Evolutionary conservation across 176 grass and related monocot species (phyloP), one percentile per base, ranked within the genome.

Genomic region (Oryza glumipatula): DNA sequence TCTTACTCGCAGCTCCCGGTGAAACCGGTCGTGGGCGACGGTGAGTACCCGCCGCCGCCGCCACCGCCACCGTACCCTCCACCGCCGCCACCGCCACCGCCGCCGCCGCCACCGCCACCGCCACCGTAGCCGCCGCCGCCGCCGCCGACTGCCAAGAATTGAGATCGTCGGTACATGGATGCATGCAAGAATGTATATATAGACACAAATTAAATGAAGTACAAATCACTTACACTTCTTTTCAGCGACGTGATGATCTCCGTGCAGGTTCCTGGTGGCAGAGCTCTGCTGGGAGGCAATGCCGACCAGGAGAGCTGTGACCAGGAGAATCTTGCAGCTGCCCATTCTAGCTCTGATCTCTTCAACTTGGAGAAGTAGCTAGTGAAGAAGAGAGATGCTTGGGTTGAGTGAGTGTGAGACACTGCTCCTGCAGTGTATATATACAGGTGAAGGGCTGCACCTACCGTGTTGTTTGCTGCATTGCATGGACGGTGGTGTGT

Each of bases 1-100:
- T 63, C 94, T 90, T 94, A 94, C 94, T 94, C 86, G 89, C 94
- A 96, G 69, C 87, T 90, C 46, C 94, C 91, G 26, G 80, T 80
- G 70, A 84, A 84, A 43, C 33, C 48, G 17, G 86, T 83, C 9
- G 77, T 45, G 16, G 58, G 58, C 22, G 77, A 28, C 61, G 90
- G 86, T 10, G 88, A 83, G 80, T 75, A 87, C 49, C 78, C 83
- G 14, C 64, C 83, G 51, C 86, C 56, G 14, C 86, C 54, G 0
- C 52, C 52, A 6, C 47, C 47, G 3, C 46, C 78, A 4, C 85
- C 77, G 13, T 48, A 54, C 5, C 36, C 36, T 38, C 26, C 24
- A 1, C 24, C 24, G 24, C 28, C 28, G 28, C 36, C 36, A 0
- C 38, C 1, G 0, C 85, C 80, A 3, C 85, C 72, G 1, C 73